Conservation (phyloP, 768 basidiomycete species). For the Phaeotremella skinneri region DNA sequence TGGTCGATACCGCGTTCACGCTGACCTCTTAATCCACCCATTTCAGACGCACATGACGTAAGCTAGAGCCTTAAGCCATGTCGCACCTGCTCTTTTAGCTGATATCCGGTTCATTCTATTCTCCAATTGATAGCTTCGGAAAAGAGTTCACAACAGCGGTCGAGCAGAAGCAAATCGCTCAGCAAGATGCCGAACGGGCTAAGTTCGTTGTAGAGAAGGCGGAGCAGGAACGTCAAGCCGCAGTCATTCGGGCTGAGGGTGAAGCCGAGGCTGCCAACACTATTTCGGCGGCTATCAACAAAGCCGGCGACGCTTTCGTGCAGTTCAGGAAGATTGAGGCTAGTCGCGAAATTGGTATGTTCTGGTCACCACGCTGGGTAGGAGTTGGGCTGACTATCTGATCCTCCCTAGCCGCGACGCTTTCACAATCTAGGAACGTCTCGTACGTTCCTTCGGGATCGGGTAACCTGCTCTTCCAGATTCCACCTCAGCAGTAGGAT, state of each 20-base stretch:
- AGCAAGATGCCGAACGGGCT: conserved; percentile 98
- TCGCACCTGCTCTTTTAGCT: background rate
- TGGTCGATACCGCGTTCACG: background rate
- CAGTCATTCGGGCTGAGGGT: conserved; percentile 95
- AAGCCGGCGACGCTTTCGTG: conserved; percentile 94
- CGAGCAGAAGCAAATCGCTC: conserved; percentile 98
- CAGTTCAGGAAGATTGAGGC: conserved; percentile 95
- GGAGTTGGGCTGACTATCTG: background rate
- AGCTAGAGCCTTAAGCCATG: conserved; percentile 28
- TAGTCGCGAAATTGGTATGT: conserved; percentile 80
- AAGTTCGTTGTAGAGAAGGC: conserved; percentile 99
- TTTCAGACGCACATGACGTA: conserved; percentile 55
- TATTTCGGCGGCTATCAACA: conserved; percentile 83
- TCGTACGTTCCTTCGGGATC: conserved; percentile 45
- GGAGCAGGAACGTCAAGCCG: conserved; percentile 97
- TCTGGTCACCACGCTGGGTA: background rate
- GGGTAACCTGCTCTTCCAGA: conserved; percentile 46
- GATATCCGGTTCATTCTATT: conserved; percentile 78
- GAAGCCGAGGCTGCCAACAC: conserved; percentile 96
- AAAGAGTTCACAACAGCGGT: conserved; percentile 65
- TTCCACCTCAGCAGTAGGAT: conserved; percentile 30
- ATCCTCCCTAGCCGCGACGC: conserved; percentile 33
- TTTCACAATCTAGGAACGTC: conserved; percentile 47
- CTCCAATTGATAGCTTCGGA: conserved; percentile 47
- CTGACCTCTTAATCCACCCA: background rate